Evolutionary conservation across 306 rosid species (phyloP).

Genomic region (Dicorynia guianensis): DNA sequence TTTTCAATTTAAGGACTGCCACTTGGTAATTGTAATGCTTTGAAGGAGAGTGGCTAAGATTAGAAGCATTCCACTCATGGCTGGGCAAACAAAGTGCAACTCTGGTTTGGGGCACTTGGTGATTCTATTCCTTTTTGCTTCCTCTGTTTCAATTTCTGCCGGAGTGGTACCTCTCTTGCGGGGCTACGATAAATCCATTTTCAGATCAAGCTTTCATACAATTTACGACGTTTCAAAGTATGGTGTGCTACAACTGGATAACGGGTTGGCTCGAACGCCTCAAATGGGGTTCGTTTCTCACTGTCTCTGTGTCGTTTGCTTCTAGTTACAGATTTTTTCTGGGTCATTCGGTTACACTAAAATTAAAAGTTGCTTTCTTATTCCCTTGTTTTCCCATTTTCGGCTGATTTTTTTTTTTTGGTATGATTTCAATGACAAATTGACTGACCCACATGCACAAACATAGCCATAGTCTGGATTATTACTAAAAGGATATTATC

Average conservation of each 20-base stretch:
- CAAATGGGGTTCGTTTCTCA: conserved; percentile 84
- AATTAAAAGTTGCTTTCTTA: not conserved
- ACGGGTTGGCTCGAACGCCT: conserved; percentile 92
- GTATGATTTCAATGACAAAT: not conserved
- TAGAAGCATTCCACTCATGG: conserved; percentile 49
- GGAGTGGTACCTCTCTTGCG: conserved; percentile 55
- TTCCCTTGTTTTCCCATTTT: not conserved
- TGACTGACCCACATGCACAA: not conserved
- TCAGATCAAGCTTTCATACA: conserved; percentile 55
- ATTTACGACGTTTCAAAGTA: conserved; percentile 83
- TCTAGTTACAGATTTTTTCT: not conserved
- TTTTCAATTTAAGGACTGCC: not conserved
- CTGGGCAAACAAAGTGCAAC: conserved; percentile 42
- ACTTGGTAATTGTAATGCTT: not conserved
- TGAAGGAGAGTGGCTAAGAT: not conserved
- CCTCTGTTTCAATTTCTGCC: conserved; percentile 50
- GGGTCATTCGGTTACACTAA: not conserved
- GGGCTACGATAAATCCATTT: conserved; percentile 54
- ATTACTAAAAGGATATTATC: not conserved
- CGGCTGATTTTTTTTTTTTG: not conserved
- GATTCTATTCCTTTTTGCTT: conserved; percentile 42
- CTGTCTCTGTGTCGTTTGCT: not conserved
- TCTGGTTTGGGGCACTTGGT: conserved; percentile 24
- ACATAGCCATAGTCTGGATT: not conserved
- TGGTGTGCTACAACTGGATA: conserved; percentile 69